A percentile compares a stretch with the other conserved stretches of the same genome.
These are phyloP conservation scores for Nigrospora osmanthi DNA, from an alignment of 2,329 filamentous ascomycete species.

Conservation along the genomic window DNA sequence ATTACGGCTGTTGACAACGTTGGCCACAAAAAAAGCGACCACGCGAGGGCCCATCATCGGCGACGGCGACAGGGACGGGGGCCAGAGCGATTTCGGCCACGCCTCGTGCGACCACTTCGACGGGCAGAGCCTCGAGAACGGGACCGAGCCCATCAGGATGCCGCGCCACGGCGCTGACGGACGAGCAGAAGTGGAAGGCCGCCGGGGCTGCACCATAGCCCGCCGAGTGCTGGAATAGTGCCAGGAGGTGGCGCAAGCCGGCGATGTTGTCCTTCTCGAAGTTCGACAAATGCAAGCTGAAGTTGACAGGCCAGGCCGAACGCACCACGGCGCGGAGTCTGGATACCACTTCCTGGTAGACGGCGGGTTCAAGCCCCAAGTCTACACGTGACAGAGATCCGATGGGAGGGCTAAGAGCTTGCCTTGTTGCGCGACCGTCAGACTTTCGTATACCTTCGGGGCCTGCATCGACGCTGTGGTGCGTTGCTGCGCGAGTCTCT, in stretches of 20 bases:
- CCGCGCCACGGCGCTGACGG: constrained; percentile 33
- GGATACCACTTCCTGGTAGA: constrained; percentile 17
- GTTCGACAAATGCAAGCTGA: constrained; percentile 41
- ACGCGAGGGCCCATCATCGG: background rate
- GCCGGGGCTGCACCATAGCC: constrained; percentile 4
- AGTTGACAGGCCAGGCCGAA: constrained; percentile 48
- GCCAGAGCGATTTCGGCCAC: constrained; percentile 29
- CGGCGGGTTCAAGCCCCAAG: constrained; percentile 26
- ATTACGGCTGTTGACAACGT: constrained; percentile 37
- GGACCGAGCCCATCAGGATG: constrained; percentile 13
- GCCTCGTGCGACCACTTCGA: constrained; percentile 32
- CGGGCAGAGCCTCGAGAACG: constrained; percentile 29
- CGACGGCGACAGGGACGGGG: too few relatives aligned
- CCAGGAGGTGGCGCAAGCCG: constrained; percentile 34
- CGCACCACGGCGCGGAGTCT: constrained; percentile 37
- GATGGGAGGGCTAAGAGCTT: constrained; percentile 29
- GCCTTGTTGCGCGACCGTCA: constrained; percentile 10
- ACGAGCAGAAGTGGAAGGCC: constrained; percentile 42
- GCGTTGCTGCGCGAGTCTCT: constrained; percentile 23
- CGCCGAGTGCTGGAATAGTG: constrained; percentile 16
- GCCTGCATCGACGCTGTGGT: constrained; percentile 8
- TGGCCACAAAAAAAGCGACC: constrained; percentile 28
- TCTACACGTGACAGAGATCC: constrained; percentile 28
- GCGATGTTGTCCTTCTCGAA: constrained; percentile 40
- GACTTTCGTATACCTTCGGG: constrained; percentile 24